Evolutionary conservation across 2,329 filamentous ascomycete genomes (phyloP).

Genomic region (Claviceps cyperi): DNA sequence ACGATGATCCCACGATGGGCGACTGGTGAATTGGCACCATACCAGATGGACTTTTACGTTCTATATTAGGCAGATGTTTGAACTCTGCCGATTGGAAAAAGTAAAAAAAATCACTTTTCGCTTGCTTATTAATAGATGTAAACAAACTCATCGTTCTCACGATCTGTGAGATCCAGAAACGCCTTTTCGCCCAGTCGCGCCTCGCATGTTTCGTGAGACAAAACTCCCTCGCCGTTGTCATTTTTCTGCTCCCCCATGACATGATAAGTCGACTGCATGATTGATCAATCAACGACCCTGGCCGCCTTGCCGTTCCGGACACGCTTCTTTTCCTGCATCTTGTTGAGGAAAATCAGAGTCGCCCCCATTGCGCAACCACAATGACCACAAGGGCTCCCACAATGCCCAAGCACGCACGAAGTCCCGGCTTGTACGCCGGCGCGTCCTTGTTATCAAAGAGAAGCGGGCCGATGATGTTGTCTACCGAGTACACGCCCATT

Average conservation of each 20-base stretch:
- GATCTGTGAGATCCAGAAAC: constrained; percentile 47
- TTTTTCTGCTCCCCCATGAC: constrained; percentile 7
- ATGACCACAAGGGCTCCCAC: constrained; percentile 38
- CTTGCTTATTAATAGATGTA: constrained; percentile 36
- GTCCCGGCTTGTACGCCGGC: constrained; percentile 42
- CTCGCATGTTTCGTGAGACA: constrained; percentile 11
- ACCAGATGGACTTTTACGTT: too few species aligned
- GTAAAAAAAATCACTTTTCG: neutral
- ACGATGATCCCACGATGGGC: too few species aligned
- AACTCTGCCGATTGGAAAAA: too few species aligned
- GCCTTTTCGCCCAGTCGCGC: constrained; percentile 31
- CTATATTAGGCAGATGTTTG: too few species aligned
- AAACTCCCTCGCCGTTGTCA: constrained; percentile 4
- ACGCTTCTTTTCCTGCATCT: constrained; percentile 36
- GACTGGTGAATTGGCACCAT: too few species aligned
- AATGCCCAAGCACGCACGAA: constrained; percentile 39
- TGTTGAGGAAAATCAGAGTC: constrained; percentile 43
- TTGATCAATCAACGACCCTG: constrained; percentile 42
- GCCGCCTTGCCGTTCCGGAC: constrained; percentile 46
- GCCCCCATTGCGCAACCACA: constrained; percentile 36
- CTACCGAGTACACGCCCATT: constrained; percentile 47
- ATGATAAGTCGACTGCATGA: constrained; percentile 40
- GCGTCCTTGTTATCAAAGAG: constrained; percentile 44
- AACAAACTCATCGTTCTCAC: constrained; percentile 54
- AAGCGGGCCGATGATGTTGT: constrained; percentile 53